Percentiles rank a stretch among this genome's conserved stretches.
Evolutionary conservation across 495 filamentous ascomycete species (phyloP).

Genomic region (Aspergillus heteromorphus): DNA sequence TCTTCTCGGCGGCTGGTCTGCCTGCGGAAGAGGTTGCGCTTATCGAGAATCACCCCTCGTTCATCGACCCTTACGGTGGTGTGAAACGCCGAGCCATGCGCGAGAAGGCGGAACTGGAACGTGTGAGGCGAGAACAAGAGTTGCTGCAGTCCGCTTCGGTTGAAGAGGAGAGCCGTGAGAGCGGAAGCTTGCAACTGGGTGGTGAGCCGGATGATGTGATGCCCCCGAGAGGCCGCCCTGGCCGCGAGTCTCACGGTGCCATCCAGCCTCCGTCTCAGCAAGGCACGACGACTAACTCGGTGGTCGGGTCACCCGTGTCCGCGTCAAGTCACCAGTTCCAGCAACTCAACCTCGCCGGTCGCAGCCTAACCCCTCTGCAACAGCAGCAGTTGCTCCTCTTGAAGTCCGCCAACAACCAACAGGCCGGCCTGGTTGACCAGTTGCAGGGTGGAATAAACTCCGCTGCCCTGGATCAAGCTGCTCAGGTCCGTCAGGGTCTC

Average conservation of each 20-base stretch:
- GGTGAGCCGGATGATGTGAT: constrained; percentile 78
- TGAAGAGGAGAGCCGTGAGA: constrained; percentile 60
- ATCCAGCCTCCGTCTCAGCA: constrained; percentile 74
- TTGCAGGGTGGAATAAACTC: constrained; percentile 50
- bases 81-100: constrained; percentile 67
- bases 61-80: constrained; percentile 77
- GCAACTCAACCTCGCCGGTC: constrained; percentile 53
- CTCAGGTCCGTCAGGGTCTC: constrained; percentile 41
- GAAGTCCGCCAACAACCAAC: constrained; percentile 54
- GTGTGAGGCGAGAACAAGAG: constrained; percentile 56
- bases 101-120: constrained; percentile 60
- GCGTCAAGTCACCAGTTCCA: constrained; percentile 50
- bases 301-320: constrained; percentile 42
- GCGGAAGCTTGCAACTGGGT: constrained; percentile 82
- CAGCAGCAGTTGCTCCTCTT: constrained; percentile 66
- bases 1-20: constrained; percentile 49
- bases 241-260: constrained; percentile 47
- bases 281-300: constrained; percentile 42
- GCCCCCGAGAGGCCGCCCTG: constrained; percentile 44
- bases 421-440: constrained; percentile 50
- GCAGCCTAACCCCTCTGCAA: constrained; percentile 74
- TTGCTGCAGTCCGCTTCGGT: constrained; percentile 42
- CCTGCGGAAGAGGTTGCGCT: constrained; percentile 49
- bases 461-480: constrained; percentile 34
- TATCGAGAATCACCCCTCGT: constrained; percentile 62